Conservation (phyloP, 768 basidiomycete genomes). For the Lactarius pseudohatsudake region DNA sequence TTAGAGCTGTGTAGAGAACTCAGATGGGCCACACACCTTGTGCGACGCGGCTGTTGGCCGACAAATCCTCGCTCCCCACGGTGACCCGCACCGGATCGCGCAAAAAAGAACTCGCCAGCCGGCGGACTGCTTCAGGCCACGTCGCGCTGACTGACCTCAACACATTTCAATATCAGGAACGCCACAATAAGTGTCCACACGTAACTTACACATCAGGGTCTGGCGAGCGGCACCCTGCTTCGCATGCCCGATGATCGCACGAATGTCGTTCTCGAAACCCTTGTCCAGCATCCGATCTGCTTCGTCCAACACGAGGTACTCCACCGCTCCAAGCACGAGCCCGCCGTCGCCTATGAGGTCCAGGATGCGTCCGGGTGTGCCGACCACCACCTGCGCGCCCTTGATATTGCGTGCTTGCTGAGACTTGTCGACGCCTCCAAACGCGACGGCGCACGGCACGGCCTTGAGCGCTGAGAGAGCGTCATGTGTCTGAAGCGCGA, state of each 20-base stretch:
- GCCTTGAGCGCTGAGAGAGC: constrained; percentile 72
- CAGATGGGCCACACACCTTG: constrained; percentile 45
- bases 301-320: constrained; percentile 94
- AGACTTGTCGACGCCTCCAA: constrained; percentile 92
- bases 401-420: constrained; percentile 72
- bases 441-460: constrained; percentile 83
- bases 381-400: constrained; percentile 78
- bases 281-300: constrained; percentile 98
- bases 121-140: constrained; percentile 93
- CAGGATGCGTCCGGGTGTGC: constrained; percentile 91
- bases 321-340: constrained; percentile 84
- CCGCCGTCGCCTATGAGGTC: constrained; percentile 88
- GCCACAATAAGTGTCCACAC: constrained; percentile 32
- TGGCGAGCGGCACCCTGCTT: constrained; percentile 71
- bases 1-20: neutral
- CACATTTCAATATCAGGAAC: neutral
- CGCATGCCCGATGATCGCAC: constrained; percentile 78
- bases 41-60: constrained; percentile 91
- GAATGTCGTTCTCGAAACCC: constrained; percentile 97
- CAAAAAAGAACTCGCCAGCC: constrained; percentile 87
- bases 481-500: constrained; percentile 93
- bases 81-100: constrained; percentile 84
- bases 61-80: constrained; percentile 92
- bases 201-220: constrained; percentile 94
- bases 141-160: constrained; percentile 81